Conservation (phyloP, 306 rosid genomes). For the Ceratonia siliqua region DNA sequence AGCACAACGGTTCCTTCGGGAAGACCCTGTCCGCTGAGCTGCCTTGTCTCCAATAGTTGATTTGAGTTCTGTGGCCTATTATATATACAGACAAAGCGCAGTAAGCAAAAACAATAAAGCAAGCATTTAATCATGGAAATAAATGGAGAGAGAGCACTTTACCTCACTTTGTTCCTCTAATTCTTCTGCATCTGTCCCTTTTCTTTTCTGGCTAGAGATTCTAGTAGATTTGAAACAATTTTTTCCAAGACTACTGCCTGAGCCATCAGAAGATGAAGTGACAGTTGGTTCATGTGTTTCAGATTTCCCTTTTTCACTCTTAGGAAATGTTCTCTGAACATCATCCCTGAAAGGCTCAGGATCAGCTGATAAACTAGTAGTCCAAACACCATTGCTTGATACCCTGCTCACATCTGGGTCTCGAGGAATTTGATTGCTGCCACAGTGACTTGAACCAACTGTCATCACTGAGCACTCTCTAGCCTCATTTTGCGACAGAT, state of each 20-base stretch:
- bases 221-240: conserved; percentile 52
- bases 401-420: conserved; percentile 48
- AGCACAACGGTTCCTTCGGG: conserved; percentile 71
- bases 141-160: conserved; percentile 20
- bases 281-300: conserved; percentile 57
- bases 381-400: conserved; percentile 53
- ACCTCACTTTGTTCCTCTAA: conserved; percentile 87
- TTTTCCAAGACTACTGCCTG: conserved; percentile 71
- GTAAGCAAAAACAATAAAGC: not conserved
- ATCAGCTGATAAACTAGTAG: conserved; percentile 46
- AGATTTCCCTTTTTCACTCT: conserved; percentile 47
- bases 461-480: conserved; percentile 69
- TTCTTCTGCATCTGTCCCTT: conserved; percentile 63
- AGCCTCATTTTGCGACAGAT: conserved; percentile 44
- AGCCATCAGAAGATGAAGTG: conserved; percentile 78
- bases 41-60: conserved; percentile 55
- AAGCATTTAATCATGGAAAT: conserved; percentile 3
- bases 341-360: conserved; percentile 43
- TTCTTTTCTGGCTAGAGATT: conserved; percentile 64
- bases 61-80: conserved; percentile 65
- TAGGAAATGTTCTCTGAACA: conserved; percentile 39
- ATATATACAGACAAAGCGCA: conserved; percentile 15
- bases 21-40: conserved; percentile 53
- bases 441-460: conserved; percentile 74
- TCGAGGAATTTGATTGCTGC: conserved; percentile 64